phyloP scores from a whole-genome alignment of 768 basidiomycete genomes.

The Mycena sanguinolenta region DNA sequence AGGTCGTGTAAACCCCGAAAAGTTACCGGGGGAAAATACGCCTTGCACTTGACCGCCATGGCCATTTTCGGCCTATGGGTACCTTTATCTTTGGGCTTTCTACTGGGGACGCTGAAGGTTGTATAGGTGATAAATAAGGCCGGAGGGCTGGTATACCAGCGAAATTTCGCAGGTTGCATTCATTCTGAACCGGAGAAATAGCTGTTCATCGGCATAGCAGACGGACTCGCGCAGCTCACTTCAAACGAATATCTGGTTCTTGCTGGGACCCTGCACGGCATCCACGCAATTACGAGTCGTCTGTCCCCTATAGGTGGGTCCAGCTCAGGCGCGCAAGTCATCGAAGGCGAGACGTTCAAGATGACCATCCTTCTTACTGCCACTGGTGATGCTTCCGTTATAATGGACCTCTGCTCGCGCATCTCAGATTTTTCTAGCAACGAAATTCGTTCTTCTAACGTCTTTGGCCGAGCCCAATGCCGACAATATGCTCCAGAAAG shows the following conservation, averaged over 20 bases:
- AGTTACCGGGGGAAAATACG: neutral
- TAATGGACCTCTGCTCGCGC: neutral
- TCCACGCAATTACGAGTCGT: slow-evolving; percentile 97
- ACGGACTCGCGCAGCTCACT: slow-evolving; percentile 90
- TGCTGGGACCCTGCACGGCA: slow-evolving; percentile 96
- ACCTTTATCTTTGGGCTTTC: slow-evolving; percentile 39
- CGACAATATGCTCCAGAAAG: slow-evolving; percentile 80
- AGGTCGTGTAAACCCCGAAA: slow-evolving; percentile 4
- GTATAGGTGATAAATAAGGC: slow-evolving; percentile 96
- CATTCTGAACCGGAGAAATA: slow-evolving; percentile 15
- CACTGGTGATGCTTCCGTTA: slow-evolving; percentile 73
- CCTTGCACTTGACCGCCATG: slow-evolving; percentile 59
- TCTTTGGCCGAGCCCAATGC: slow-evolving; percentile 81
- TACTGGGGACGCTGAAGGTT: slow-evolving; percentile 15
- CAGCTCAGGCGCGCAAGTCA: slow-evolving; percentile 93
- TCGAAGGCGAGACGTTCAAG: slow-evolving; percentile 96
- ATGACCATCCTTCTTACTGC: slow-evolving; percentile 91
- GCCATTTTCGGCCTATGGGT: slow-evolving; percentile 89
- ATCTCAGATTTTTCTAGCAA: slow-evolving; percentile 65
- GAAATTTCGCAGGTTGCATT: slow-evolving; percentile 85
- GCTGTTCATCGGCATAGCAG: slow-evolving; percentile 55
- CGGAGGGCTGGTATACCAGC: slow-evolving; percentile 94
- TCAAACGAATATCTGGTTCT: slow-evolving; percentile 97
- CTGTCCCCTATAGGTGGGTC: slow-evolving; percentile 81
- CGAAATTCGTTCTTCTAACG: slow-evolving; percentile 94